A percentile compares a stretch with the other conserved stretches of the same genome.
Evolutionary conservation across 176 grass and related monocot species (phyloP).

Genomic region (Otatea glauca): DNA sequence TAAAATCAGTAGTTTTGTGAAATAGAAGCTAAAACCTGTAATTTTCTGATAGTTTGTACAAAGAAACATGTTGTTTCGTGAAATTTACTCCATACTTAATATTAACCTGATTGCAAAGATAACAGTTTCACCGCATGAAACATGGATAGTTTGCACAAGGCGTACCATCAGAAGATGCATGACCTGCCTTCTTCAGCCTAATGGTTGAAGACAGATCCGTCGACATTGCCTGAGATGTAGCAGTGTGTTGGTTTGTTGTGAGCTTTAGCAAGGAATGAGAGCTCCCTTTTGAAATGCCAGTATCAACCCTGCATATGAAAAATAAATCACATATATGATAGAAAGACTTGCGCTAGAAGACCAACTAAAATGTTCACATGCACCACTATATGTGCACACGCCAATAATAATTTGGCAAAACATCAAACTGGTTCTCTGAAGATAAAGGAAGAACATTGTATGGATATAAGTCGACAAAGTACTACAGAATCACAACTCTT

Average conservation of each 20-base stretch:
- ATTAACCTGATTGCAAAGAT: conserved; percentile 1
- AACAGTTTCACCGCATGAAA: neutral
- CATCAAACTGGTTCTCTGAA: neutral
- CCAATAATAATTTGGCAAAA: conserved; percentile 11
- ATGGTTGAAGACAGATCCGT: conserved; percentile 44
- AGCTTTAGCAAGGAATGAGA: conserved; percentile 56
- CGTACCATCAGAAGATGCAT: conserved; percentile 62
- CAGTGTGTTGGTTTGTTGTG: conserved; percentile 39
- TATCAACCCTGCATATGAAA: conserved; percentile 54
- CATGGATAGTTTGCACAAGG: neutral
- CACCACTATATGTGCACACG: neutral
- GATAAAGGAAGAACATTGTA: neutral
- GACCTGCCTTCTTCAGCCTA: conserved; percentile 57
- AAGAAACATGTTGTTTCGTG: too few species aligned
- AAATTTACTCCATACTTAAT: neutral
- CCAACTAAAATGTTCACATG: neutral
- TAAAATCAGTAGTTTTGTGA: too few species aligned
- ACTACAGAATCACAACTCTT: conserved; percentile 14
- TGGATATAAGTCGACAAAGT: neutral
- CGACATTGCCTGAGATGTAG: conserved; percentile 37
- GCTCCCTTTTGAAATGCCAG: conserved; percentile 49
- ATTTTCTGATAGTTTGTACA: too few species aligned
- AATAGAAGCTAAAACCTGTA: too few species aligned
- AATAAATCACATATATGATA: conserved; percentile 21
- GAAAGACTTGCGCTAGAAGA: conserved; percentile 12